phyloP scores from a whole-genome alignment of 169 alveolate species.

The Plasmodium vivax region DNA sequence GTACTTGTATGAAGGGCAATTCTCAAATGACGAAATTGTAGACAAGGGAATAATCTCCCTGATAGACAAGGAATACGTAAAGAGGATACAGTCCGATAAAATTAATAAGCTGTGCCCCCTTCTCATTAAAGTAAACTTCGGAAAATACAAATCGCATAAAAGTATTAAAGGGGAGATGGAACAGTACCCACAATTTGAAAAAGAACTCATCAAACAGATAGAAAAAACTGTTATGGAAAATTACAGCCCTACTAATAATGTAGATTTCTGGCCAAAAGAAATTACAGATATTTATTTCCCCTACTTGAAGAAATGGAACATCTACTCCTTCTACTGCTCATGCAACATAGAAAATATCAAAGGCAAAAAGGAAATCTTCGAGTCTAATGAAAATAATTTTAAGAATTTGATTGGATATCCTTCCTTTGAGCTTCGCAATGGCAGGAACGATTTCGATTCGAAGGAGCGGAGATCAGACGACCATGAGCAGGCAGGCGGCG shows the following conservation, averaged over 20 bases:
- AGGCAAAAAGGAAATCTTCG: conserved; percentile 33
- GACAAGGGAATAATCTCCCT: conserved; percentile 66
- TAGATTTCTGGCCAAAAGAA: conserved; percentile 68
- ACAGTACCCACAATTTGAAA: background rate
- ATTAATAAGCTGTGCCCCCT: conserved; percentile 73
- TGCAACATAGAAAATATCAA: conserved; percentile 64
- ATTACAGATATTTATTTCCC: conserved; percentile 70
- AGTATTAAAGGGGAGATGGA: background rate
- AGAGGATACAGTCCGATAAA: conserved; percentile 25
- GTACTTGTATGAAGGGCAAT: conserved; percentile 73
- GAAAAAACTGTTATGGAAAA: conserved; percentile 30
- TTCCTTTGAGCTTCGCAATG: conserved; percentile 32
- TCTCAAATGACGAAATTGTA: conserved; percentile 56
- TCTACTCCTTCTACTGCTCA: conserved; percentile 71
- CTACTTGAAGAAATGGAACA: conserved; percentile 68
- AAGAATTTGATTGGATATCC: conserved; percentile 70
- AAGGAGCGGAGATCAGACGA: background rate
- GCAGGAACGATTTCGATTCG: background rate
- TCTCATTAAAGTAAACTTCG: conserved; percentile 60
- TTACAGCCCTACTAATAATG: conserved; percentile 48
- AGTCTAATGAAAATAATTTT: conserved; percentile 18
- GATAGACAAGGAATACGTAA: conserved; percentile 73
- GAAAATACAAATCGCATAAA: background rate
- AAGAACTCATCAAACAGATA: background rate
- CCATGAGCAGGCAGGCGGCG: background rate